A percentile compares a stretch with the other conserved stretches of the same genome.
phyloP scores from a whole-genome alignment of 768 basidiomycete species.

The Rhizopogon sp. region DNA sequence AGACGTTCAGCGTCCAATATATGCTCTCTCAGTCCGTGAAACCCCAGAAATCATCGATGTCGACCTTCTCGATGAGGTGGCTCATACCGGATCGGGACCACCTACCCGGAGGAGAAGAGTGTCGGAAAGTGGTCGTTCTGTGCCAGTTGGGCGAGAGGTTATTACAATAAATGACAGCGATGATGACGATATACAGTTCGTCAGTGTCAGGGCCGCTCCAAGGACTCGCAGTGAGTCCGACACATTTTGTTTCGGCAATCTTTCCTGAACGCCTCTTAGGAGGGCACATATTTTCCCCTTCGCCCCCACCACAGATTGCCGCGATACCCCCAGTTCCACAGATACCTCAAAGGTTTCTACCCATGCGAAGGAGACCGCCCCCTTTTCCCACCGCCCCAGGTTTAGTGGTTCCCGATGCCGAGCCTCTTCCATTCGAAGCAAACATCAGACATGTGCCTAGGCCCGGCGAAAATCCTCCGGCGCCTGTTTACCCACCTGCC shows the following conservation, averaged over 20 bases:
- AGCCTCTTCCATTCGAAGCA: conserved; percentile 50
- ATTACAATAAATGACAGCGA: conserved; percentile 37
- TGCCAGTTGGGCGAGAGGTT: conserved; percentile 16
- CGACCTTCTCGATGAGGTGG: conserved; percentile 32
- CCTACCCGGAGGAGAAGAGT: conserved; percentile 21
- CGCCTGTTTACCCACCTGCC: conserved; percentile 22
- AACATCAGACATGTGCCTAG: conserved; percentile 17
- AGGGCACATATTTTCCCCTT: conserved; percentile 38
- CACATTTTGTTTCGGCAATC: neutral
- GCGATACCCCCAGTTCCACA: conserved; percentile 54
- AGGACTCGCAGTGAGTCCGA: conserved; percentile 15
- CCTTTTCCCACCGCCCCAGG: conserved; percentile 29
- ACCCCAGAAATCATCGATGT: conserved; percentile 39
- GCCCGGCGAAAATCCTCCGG: conserved; percentile 18
- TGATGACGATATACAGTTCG: conserved; percentile 30
- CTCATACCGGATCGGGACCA: conserved; percentile 20
- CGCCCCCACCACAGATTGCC: conserved; percentile 37
- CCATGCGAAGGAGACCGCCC: conserved; percentile 30
- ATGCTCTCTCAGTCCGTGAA: conserved; percentile 6
- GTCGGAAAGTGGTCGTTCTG: conserved; percentile 16
- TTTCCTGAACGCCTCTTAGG: conserved; percentile 10
- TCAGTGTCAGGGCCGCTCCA: conserved; percentile 18
- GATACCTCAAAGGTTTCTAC: conserved; percentile 36
- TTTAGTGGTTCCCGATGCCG: conserved; percentile 44
- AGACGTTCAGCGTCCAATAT: conserved; percentile 5